These are phyloP conservation scores for Ochetophila trinervis DNA, from an alignment of 306 rosid species.

Conservation along the genomic window DNA sequence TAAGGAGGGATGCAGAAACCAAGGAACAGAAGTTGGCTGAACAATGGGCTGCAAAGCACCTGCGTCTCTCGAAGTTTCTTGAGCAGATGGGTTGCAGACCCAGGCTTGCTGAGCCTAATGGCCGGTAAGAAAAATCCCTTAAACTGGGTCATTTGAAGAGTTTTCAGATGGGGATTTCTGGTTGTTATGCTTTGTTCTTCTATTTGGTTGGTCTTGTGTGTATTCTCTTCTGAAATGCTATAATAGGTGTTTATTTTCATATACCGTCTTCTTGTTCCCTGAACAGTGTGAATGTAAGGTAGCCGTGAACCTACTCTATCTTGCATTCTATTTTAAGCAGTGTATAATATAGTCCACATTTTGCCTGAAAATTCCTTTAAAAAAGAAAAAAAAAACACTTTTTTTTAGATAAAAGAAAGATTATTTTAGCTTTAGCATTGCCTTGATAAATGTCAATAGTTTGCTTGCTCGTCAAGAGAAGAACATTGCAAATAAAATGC, in stretches of 20 bases:
- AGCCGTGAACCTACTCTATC: slow-evolving; percentile 15
- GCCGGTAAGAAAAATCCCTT: slow-evolving; percentile 40
- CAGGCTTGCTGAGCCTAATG: slow-evolving; percentile 59
- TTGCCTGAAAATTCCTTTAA: too few species aligned
- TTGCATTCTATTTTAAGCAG: background rate
- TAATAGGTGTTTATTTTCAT: slow-evolving; percentile 22
- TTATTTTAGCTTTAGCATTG: too few species aligned
- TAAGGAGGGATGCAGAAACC: slow-evolving; percentile 82
- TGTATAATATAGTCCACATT: background rate
- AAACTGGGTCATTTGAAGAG: slow-evolving; percentile 1
- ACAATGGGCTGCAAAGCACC: slow-evolving; percentile 86
- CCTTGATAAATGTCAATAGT: too few species aligned
- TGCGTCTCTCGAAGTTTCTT: slow-evolving; percentile 65
- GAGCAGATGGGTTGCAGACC: slow-evolving; percentile 71
- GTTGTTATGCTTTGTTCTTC: slow-evolving; percentile 9
- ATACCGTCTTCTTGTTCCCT: slow-evolving; percentile 18
- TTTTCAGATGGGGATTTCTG: slow-evolving; percentile 2
- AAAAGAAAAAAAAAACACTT: background rate
- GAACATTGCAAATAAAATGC: too few species aligned
- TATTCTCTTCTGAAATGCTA: slow-evolving; percentile 23
- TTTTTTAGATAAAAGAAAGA: too few species aligned
- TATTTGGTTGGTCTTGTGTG: slow-evolving; percentile 31
- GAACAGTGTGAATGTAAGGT: slow-evolving; percentile 23
- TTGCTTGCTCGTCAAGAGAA: too few species aligned
- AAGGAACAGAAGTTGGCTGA: slow-evolving; percentile 95